Base-by-base conservation (phyloP, 805 yeast genomes). In the Jamesozyma rosinii region DNA sequence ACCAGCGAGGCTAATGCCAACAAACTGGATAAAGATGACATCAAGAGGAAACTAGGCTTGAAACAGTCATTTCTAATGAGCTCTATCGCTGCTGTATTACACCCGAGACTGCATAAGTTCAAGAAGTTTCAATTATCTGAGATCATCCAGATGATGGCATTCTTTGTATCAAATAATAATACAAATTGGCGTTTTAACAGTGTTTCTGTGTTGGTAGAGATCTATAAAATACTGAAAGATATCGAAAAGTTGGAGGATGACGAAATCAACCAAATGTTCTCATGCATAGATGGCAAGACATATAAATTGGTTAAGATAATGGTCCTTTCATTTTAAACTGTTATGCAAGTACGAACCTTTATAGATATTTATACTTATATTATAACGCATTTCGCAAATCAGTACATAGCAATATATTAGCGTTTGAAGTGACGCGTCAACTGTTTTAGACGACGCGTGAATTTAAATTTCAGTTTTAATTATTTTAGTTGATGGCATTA, bases 151-250 rank as follows among this genome's bases (percentile, higher is more conserved):
- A 51, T 52, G 32, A 45, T 54, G 50, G 47, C 42, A 19, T 35
- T 43, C 11, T 58, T 51, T 35, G 41, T 44, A n/a, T 41, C 42
- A 18, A 46, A 47, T 34, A 38, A 43, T 0, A 40, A 37, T 6
- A 46, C 54, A 1, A 54, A 51, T 24, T 52, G 57, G 57, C 52
- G 57, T 29, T 48, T 42, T 33, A 53, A 49, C 18, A 51, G 59
- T 44, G 42, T 40, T 9, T 40, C 18, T 10, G 53, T 54, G 11
- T 20, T 53, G 4, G 47, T 51, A 4, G 41, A 40, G 13, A 44
- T 46, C 11, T 45, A 32, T 29, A 36, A 35, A 11, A 30, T 45
- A 3, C 10, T 42, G 14, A 17, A 31, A 3, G 5, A 32, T 5
- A 31, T 18, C 11, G 22, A 42, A 4, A 17, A 36, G 21, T 8